Evolutionary conservation across 371 early-diverging fungal species (phyloP).

Genomic region (Mucor sp.): DNA sequence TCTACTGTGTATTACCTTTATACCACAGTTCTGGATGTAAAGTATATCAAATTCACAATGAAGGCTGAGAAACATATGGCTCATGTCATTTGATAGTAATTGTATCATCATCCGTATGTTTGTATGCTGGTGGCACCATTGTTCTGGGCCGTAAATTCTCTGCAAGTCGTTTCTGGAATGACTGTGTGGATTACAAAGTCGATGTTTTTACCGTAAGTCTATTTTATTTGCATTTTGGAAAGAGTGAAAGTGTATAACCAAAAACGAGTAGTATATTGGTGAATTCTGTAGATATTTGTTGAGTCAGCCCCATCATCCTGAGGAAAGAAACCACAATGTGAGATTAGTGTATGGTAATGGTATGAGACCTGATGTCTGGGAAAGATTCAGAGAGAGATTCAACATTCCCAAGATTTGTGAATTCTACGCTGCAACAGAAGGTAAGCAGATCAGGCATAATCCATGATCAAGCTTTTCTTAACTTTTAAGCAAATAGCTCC

Average conservation of each 20-base stretch:
- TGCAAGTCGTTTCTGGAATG: conserved; percentile 51
- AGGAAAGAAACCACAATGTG: conserved; percentile 51
- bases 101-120: conserved; percentile 28
- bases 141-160: conserved; percentile 53
- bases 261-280: conserved; percentile 56
- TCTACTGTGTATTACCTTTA: conserved; percentile 53
- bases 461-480: not conserved
- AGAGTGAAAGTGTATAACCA: too few relatives aligned
- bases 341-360: conserved; percentile 70
- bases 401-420: conserved; percentile 55
- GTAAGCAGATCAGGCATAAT: not conserved
- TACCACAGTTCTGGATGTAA: conserved; percentile 57
- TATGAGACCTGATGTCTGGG: conserved; percentile 71
- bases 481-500: conserved; percentile 13
- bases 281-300: conserved; percentile 72
- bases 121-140: conserved; percentile 41
- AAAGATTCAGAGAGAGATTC: conserved; percentile 52
- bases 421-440: conserved; percentile 65
- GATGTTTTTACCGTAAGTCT: conserved; percentile 39
- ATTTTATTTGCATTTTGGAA: not conserved
- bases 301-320: conserved; percentile 46
- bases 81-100: conserved; percentile 24
- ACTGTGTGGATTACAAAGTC: conserved; percentile 46
- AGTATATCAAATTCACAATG: not conserved
- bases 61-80: not conserved